A percentile compares a stretch with the other conserved stretches of the same genome.
Evolutionary conservation across 108 stramenopile species (phyloP).

Genomic region (Pinguiococcus pyrenoidosus): DNA sequence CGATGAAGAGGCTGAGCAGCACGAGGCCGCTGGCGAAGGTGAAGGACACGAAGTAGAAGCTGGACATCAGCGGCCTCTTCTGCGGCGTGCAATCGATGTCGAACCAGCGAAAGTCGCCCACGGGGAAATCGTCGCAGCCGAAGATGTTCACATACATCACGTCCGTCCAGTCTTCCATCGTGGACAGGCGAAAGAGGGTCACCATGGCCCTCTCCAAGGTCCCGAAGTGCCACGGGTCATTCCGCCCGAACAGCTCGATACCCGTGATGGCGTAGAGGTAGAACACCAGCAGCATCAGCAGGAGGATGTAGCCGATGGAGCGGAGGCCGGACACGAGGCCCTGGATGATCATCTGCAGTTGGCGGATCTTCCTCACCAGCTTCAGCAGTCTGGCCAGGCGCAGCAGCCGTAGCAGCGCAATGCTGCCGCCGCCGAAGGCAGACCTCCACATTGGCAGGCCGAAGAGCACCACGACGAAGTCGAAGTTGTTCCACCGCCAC

Average conservation of each 20-base stretch:
- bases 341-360: slow-evolving; percentile 18
- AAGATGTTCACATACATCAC: slow-evolving; percentile 23
- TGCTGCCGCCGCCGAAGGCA: not conserved
- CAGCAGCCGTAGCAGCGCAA: slow-evolving; percentile 11
- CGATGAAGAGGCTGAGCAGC: slow-evolving; percentile 26
- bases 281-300: slow-evolving; percentile 20
- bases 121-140: slow-evolving; percentile 13
- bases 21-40: no score
- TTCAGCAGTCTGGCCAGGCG: slow-evolving; percentile 28
- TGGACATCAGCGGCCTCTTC: no score
- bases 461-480: not conserved
- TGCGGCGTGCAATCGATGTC: no score
- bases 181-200: slow-evolving; percentile 18
- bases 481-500: slow-evolving; percentile 33
- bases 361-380: slow-evolving; percentile 9
- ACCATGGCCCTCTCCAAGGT: slow-evolving; percentile 8
- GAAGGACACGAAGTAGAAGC: no score
- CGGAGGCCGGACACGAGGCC: slow-evolving; percentile 15
- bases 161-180: slow-evolving; percentile 22
- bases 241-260: slow-evolving; percentile 10
- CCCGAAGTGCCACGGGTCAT: slow-evolving; percentile 26
- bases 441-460: not conserved
- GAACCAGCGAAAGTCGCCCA: no score
- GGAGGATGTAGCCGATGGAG: slow-evolving; percentile 16
- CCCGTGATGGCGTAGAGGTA: slow-evolving; percentile 24